Evolutionary conservation across 1,284 basidiomycete species (phyloP).

Genomic region (Ceratobasidium sp.): DNA sequence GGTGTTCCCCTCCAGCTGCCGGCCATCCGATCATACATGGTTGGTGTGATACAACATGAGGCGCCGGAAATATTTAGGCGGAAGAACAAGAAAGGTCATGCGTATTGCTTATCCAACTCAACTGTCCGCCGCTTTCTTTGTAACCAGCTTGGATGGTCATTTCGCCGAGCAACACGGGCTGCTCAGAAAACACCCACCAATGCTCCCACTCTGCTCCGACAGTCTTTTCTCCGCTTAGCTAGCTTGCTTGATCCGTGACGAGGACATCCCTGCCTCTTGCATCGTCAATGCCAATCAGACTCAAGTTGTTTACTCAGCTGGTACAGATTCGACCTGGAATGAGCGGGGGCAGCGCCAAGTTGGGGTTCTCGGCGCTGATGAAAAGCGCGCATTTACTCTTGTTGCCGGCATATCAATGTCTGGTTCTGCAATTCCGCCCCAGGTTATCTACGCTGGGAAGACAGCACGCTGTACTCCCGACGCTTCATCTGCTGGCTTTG

Average conservation of each 20-base stretch:
- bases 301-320: slow-evolving; percentile 7
- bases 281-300: slow-evolving; percentile 14
- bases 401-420: background rate
- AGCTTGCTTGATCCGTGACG: background rate
- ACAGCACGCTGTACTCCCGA: slow-evolving; percentile 52
- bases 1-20: background rate
- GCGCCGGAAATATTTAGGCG: background rate
- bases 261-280: slow-evolving; percentile 2
- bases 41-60: background rate
- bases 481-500: slow-evolving; percentile 18
- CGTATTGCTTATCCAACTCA: background rate
- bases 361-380: background rate
- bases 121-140: background rate
- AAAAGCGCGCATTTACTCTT: slow-evolving; percentile 11
- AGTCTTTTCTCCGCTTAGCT: background rate
- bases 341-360: slow-evolving; percentile 1
- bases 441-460: slow-evolving; percentile 13
- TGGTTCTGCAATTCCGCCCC: background rate
- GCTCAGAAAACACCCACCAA: slow-evolving; percentile 9
- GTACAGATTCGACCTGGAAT: background rate
- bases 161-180: background rate
- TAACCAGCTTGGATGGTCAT: background rate
- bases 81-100: background rate
- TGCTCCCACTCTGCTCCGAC: background rate
- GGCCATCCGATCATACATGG: background rate